Evolutionary conservation across 176 grass and related monocot species (phyloP), one percentile per base, ranked within the genome.

Genomic region (Oryza australiensis): DNA sequence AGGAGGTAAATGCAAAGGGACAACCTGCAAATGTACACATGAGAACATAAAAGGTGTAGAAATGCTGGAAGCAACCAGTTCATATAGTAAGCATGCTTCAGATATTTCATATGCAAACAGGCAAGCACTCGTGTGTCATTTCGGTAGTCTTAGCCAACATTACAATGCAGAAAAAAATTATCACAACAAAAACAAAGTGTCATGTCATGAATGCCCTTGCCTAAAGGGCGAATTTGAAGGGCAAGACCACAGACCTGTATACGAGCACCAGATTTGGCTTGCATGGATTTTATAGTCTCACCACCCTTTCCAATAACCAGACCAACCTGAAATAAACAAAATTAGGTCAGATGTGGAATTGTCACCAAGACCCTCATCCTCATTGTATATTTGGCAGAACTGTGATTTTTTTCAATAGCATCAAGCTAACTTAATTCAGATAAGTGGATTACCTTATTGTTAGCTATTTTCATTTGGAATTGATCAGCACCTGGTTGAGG

Each of bases 251-350:
- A 85, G 45, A 98, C 95, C 95, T 95, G 88, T 71, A 98, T 98
- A 64, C 85, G 92, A 88, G 95, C 95, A 68, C 92, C 90, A 70
- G 95, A 80, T 71, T 92, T 98, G 18, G 73, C 64, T 87, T 98
- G 95, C 95, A 98, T 95, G 48, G 75, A 91, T 89, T 98, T 98
- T 65, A 98, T 98, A 88, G 90, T 91, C 69, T 95, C 95, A 69
- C 92, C 95, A 78, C 90, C 88, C 90, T 95, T 98, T 26, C 95
- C 95, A 86, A 98, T 98, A 66, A 98, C 90, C 64, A 98, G 77
- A 79, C 95, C 95, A 70, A 98, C 95, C 95, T 98, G 71, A 64
- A 71, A 12, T 2, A 41, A 64, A 80, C 1, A 65, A 16, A 88
- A 35, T 60, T 1, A 82, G 7, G 45, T 43, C 14, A 41, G 48